phyloP scores from a whole-genome alignment of 805 yeast genomes.

The Candida yuanshanica region DNA sequence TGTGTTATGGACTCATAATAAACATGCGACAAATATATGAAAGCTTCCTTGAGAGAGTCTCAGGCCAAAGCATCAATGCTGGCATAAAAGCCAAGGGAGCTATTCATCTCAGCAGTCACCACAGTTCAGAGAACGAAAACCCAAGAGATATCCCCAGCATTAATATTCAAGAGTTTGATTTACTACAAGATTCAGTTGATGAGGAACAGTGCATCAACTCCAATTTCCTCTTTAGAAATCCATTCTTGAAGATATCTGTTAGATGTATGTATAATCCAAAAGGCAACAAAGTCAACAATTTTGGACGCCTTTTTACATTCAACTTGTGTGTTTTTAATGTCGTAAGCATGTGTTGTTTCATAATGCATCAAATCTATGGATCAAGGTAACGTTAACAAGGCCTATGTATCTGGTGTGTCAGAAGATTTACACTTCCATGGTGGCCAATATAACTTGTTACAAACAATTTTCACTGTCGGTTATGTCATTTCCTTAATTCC shows the following conservation, averaged over 20 bases:
- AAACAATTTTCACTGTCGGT: slow-evolving; percentile 57
- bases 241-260: slow-evolving; percentile 1
- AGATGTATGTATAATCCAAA: slow-evolving; percentile 3
- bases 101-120: too few relatives aligned
- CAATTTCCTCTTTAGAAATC: neutral
- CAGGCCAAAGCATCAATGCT: too few relatives aligned
- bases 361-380: slow-evolving; percentile 70
- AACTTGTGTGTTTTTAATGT: slow-evolving; percentile 3
- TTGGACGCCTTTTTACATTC: slow-evolving; percentile 5
- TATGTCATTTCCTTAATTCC: slow-evolving; percentile 61
- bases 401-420: slow-evolving; percentile 61
- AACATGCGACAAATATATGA: too few relatives aligned
- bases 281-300: neutral
- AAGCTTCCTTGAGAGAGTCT: too few relatives aligned
- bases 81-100: too few relatives aligned
- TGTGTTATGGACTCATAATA: too few relatives aligned
- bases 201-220: slow-evolving; percentile 4
- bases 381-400: slow-evolving; percentile 54
- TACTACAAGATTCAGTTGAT: neutral
- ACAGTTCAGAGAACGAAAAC: too few relatives aligned
- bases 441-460: slow-evolving; percentile 57
- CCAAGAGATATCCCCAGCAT: too few relatives aligned
- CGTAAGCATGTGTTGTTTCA: slow-evolving; percentile 27
- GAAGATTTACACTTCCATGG: slow-evolving; percentile 55
- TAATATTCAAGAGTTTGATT: too few relatives aligned